A percentile compares a stretch with the other conserved stretches of the same genome.
Conservation (phyloP, 140 eudicot genomes). For the Stevia rebaudiana region DNA sequence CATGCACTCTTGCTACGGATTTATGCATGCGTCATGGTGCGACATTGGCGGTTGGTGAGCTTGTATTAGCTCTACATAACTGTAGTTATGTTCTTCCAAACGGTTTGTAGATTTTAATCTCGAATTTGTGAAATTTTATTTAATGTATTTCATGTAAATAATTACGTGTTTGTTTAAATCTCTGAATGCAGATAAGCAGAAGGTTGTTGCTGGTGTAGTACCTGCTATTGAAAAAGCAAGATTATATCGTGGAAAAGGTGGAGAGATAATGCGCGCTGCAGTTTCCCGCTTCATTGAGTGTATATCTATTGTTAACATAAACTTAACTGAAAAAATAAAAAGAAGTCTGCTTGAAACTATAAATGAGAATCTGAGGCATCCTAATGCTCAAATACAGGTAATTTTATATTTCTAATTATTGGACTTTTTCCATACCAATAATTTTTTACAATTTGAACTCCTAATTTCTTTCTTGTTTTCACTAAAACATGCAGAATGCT, state of each 20-base stretch:
- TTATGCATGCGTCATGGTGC: constrained; percentile 99
- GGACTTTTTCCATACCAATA: neutral
- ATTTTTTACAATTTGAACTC: neutral
- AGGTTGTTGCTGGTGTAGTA: constrained; percentile 63
- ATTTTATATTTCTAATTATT: neutral
- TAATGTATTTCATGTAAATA: neutral
- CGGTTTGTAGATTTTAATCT: constrained; percentile 38
- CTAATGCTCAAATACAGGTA: constrained; percentile 88
- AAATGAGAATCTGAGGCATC: constrained; percentile 89
- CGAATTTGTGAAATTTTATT: neutral
- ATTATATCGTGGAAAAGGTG: constrained; percentile 95
- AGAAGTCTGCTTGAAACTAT: constrained; percentile 76
- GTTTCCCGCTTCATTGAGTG: constrained; percentile 90
- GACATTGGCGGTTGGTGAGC: constrained; percentile 83
- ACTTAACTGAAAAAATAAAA: constrained; percentile 61
- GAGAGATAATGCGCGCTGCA: constrained; percentile 95
- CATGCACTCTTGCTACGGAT: constrained; percentile 86
- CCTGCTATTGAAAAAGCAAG: constrained; percentile 98
- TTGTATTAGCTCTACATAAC: constrained; percentile 71
- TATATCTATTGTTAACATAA: constrained; percentile 54
- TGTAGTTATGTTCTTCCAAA: constrained; percentile 48
- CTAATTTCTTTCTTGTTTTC: neutral
- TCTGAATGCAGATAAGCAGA: constrained; percentile 64
- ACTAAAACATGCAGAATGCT: constrained; percentile 44
- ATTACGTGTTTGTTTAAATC: constrained; percentile 3